Evolutionary conservation across 208 protist genomes (phyloP), one percentile per base, ranked within the genome.

Genomic region (Trypanosoma scelopori): DNA sequence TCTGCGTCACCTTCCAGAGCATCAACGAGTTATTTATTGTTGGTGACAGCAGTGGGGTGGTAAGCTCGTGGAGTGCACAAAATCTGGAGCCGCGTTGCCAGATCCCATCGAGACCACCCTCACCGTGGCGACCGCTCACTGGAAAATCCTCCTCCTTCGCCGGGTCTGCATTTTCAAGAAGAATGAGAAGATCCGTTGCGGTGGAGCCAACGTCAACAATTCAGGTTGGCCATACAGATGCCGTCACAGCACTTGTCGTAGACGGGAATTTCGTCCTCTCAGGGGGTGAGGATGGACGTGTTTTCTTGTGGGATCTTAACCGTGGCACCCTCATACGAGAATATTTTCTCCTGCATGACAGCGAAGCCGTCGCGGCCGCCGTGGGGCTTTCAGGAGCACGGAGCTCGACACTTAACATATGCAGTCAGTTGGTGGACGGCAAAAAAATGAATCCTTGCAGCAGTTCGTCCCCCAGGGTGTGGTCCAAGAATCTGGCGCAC

Each of bases 251-350:
- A 32, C 39, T 80, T 16, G 27, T 70, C 20, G 66, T 85, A 20
- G 67, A 64, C 57, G 72, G 61, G n/a, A 56, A 71, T 48, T 45
- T 70, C 13, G 60, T 79, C 12, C 56, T 85, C 32, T 73, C 75
- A 15, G 74, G 65, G 1, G 79, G 71, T 37, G 79, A 85, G 13
- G 65, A 76, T 56, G 79, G 79, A 32, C 64, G 59, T n/a, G 58
- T 79, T 23, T 65, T 78, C 52, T 35, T 78, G 30, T 78, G 76
- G 71, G 42, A 82, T 65, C 56, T 76, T 63, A 32, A 47, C 16
- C 57, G 42, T 46, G 71, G 65, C 20, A 9, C 27, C 18, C 65
- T 69, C 9, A 12, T 77, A 37, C 55, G 59, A 9, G 65, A 71
- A 30, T 77, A 69, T 42, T 60, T 59, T 43, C 43, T 65, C 9